These are phyloP conservation scores for Mycosarcoma maydis DNA, from an alignment of 1,284 basidiomycete genomes.

Conservation along the genomic window DNA sequence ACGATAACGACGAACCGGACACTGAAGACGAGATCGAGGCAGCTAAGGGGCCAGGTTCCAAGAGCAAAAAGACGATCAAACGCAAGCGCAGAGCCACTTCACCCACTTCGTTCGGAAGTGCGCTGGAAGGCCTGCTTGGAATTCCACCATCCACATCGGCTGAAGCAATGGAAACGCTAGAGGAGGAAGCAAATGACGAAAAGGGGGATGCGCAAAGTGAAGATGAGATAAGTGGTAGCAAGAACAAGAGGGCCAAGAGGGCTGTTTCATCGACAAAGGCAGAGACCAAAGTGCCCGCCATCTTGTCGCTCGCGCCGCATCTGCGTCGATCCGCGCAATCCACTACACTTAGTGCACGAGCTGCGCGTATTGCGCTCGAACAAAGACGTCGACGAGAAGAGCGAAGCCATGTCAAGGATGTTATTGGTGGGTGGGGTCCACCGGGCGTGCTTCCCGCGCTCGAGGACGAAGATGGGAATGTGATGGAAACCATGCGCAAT, in stretches of 20 bases:
- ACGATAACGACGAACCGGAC: slow-evolving; percentile 43
- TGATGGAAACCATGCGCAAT: slow-evolving; percentile 21
- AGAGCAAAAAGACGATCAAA: slow-evolving; percentile 61
- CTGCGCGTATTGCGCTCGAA: slow-evolving; percentile 58
- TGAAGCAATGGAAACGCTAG: slow-evolving; percentile 17
- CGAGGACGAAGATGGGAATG: slow-evolving; percentile 45
- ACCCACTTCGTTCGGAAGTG: slow-evolving; percentile 58
- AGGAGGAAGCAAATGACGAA: slow-evolving; percentile 9
- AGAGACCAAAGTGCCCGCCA: slow-evolving; percentile 32
- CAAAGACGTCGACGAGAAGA: slow-evolving; percentile 59
- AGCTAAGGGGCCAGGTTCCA: slow-evolving; percentile 42
- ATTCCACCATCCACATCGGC: slow-evolving; percentile 20
- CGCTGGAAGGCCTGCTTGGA: slow-evolving; percentile 59
- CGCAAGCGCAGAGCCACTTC: slow-evolving; percentile 62
- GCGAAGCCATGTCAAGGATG: slow-evolving; percentile 59
- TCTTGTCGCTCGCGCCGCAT: slow-evolving; percentile 64
- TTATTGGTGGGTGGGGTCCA: slow-evolving; percentile 65
- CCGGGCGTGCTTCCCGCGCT: slow-evolving; percentile 53
- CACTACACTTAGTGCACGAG: slow-evolving; percentile 56
- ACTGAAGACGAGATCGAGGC: slow-evolving; percentile 59
- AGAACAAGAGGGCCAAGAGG: slow-evolving; percentile 12
- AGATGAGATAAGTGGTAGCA: slow-evolving; percentile 1
- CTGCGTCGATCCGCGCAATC: slow-evolving; percentile 56
- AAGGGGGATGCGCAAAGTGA: slow-evolving; percentile 7
- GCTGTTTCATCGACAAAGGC: background rate